phyloP scores from a whole-genome alignment of 768 basidiomycete species.

The Suillus hirtellus region DNA sequence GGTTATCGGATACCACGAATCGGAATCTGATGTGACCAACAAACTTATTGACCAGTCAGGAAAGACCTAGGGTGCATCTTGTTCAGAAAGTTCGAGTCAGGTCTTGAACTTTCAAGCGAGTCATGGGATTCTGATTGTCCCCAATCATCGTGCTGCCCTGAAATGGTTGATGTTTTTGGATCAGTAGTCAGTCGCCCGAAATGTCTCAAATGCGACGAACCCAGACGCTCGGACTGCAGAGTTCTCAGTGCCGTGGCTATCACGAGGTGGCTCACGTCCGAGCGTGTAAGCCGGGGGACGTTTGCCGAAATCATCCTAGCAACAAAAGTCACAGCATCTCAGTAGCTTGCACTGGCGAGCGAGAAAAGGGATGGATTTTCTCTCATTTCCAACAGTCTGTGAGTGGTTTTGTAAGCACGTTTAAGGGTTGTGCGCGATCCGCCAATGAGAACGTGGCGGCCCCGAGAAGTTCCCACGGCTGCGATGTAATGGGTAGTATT shows the following conservation, averaged over 20 bases:
- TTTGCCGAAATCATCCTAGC: constrained; percentile 8
- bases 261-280: constrained; percentile 1
- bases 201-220: not conserved
- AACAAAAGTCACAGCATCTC: constrained; percentile 12
- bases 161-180: not conserved
- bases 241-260: constrained; percentile 8
- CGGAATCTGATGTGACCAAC: no score
- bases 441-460: constrained; percentile 9
- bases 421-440: not conserved
- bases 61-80: no score
- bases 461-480: constrained; percentile 26
- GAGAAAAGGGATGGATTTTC: constrained; percentile 16
- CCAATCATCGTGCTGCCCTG: no score
- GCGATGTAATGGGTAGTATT: not conserved
- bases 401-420: constrained; percentile 4
- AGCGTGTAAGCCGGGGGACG: constrained; percentile 18
- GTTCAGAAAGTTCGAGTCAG: no score
- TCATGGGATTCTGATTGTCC: no score
- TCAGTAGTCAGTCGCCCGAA: not conserved
- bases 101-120: no score
- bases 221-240: not conserved
- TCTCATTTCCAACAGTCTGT: constrained; percentile 21
- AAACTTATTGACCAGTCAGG: no score
- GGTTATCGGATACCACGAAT: not conserved
- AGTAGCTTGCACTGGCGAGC: constrained; percentile 1